Base-by-base conservation (phyloP, 495 filamentous ascomycete genomes). In the Penicillium paradoxum region DNA sequence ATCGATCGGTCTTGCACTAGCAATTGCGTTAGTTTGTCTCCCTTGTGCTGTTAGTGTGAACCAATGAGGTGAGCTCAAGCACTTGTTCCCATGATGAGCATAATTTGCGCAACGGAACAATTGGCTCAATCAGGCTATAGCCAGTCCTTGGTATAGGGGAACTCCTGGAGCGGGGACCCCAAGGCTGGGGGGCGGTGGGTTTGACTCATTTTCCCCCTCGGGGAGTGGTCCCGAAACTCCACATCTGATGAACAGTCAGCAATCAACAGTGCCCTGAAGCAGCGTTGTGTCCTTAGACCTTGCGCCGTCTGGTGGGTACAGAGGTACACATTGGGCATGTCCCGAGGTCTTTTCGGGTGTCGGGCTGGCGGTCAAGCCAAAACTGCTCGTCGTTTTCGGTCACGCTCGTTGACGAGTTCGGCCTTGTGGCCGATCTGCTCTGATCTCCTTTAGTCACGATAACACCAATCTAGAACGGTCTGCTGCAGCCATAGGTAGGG, bases 351-450 rank as follows among this genome's bases (percentile, higher is more conserved):
- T 9, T 9, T 53, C 17, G 24, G n/a, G 34, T 18, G 8, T 45
- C 29, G 38, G 38, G 43, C 38, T 30, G 37, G 8, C 27, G 42
- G 27, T 40, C 29, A 55, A 54, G 46, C 10, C 25, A 13, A 49
- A 45, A 47, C 53, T 39, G 17, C 30, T 25, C 43, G 42, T 54
- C 50, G 24, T 40, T 30, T 40, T 56, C 55, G 55, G 47, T 50
- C 32, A 29, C 29, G 55, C 48, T 45, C 49, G 22, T 21, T 38
- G 52, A 51, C 15, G 25, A 29, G 27, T 54, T 56, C 59, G 59
- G 59, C 51, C 40, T 50, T 56, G 40, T 56, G 22, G 48, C 59
- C 59, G 59, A 62, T 29, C 21, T 47, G 17, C 24, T 6, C 40
- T 44, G 41, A 43, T 34, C 46, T n/a, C 47, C 27, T 47, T 21